Base-by-base conservation (phyloP, 176 grass and related monocot genomes). In the Elymus sibiricus region DNA sequence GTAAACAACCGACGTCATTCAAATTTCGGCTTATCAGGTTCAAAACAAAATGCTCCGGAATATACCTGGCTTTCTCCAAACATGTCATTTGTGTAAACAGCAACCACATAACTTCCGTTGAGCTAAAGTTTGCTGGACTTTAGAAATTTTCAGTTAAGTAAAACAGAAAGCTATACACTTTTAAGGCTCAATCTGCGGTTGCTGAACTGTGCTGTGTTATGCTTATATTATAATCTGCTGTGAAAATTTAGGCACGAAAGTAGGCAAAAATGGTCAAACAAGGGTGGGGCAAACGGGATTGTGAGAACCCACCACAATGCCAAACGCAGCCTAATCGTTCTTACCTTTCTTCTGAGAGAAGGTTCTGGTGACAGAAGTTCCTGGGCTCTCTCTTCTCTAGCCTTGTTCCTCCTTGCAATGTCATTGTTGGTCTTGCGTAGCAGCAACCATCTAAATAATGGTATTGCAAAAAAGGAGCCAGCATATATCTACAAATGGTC, bases 401-500 rank as follows among this genome's bases (percentile, higher is more conserved):
- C 94, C 43, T 72, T 77, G 77, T 99, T 99, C 87, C 92, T 92
- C 87, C 89, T 94, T 71, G 17, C 77, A 89, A 96, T 99, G 38
- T 87, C 79, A 56, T 69, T 79, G 70, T 99, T 99, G 19, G 78
- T 94, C 82, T 76, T 98, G 60, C 86, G 84, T 63, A 98, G 75
- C 38, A 92, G 71, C 82, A 98, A 72, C 91, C 93, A 99, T 94
- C 92, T 90, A 82, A 96, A 87, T 40, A 92, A 85, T 17, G 97
- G 97, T 82, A 99, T 94, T 64, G 88, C 79, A 78, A 99, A 96
- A 88, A 96, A 99, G 44, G 97, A 94, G 56, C 90, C 94, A 43
- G 97, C 97, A 74, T 99, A 99, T 70, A 94, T 84, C 97, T 99
- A 83, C 80, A 91, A 83, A 78, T 40, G 19, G 68, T 64, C 51